These are phyloP conservation scores for Candida railenensis DNA, from an alignment of 805 yeast genomes.

Conservation along the genomic window DNA sequence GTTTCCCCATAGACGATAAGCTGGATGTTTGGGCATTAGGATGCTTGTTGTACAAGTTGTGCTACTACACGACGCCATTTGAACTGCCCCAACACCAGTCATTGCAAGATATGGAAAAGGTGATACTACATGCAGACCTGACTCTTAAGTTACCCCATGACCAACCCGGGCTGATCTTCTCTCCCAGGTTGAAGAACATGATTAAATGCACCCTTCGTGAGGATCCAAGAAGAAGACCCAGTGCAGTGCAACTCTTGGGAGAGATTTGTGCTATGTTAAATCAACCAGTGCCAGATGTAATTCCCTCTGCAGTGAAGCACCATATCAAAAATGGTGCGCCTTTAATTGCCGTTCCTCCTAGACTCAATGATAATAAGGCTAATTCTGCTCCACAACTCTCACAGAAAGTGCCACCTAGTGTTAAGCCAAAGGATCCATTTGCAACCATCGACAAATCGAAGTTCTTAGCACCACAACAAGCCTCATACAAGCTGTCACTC, in stretches of 20 bases:
- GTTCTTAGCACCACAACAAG: conserved; percentile 12
- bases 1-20: conserved; percentile 75
- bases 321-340: conserved; percentile 7
- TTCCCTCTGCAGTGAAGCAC: conserved; percentile 36
- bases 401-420: too few species aligned
- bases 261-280: conserved; percentile 62
- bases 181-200: conserved; percentile 60
- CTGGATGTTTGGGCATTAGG: conserved; percentile 88
- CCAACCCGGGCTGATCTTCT: conserved; percentile 45
- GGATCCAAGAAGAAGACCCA: conserved; percentile 73
- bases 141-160: conserved; percentile 49
- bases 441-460: conserved; percentile 41
- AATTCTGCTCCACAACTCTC: too few species aligned
- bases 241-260: conserved; percentile 65
- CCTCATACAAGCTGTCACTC: not conserved
- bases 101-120: conserved; percentile 49
- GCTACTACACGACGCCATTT: conserved; percentile 83
- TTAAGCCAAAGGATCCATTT: conserved; percentile 38
- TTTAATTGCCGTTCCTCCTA: too few species aligned
- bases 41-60: conserved; percentile 69
- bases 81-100: conserved; percentile 47
- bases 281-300: conserved; percentile 40
- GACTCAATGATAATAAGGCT: too few species aligned
- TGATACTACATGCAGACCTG: conserved; percentile 57
- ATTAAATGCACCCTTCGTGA: conserved; percentile 60